These are phyloP conservation scores for Cordyceps fumosorosea DNA, from an alignment of 2,329 filamentous ascomycete genomes.

Conservation along the genomic window DNA sequence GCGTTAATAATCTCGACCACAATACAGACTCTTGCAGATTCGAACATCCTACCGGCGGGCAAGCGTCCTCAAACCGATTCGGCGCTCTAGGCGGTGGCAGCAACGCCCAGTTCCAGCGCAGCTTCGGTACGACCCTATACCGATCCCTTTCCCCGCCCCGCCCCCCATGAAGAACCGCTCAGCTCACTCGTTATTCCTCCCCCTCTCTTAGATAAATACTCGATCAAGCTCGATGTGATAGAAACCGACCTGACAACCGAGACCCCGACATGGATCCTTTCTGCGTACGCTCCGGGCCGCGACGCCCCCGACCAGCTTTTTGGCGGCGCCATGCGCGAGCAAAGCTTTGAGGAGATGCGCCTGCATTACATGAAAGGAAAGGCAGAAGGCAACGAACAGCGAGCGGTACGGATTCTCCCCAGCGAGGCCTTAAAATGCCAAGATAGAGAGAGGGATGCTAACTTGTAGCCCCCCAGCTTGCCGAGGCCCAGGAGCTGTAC, in stretches of 20 bases:
- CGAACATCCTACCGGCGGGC: constrained; percentile 42
- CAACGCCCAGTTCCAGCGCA: constrained; percentile 16
- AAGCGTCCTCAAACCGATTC: constrained; percentile 48
- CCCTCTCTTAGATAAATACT: constrained; percentile 34
- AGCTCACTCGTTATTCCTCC: not conserved
- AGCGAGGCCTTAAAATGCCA: not conserved
- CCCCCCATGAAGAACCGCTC: not conserved
- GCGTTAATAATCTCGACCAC: not conserved
- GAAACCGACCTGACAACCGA: constrained; percentile 62
- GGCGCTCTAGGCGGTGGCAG: constrained; percentile 35
- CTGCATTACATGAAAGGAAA: constrained; percentile 60
- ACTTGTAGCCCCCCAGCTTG: constrained; percentile 37
- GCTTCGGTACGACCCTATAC: constrained; percentile 17
- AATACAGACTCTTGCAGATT: constrained; percentile 45
- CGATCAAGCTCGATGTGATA: constrained; percentile 53
- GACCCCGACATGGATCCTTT: constrained; percentile 77
- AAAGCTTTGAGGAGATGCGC: constrained; percentile 83
- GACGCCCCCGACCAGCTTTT: constrained; percentile 78
- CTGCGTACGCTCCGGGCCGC: constrained; percentile 72
- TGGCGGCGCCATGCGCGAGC: constrained; percentile 70
- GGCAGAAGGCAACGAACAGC: constrained; percentile 52
- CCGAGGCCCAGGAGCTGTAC: constrained; percentile 55
- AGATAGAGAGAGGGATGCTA: constrained; percentile 13
- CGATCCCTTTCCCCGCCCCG: not conserved
- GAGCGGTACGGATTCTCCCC: constrained; percentile 35